A percentile compares a stretch with the other conserved stretches of the same genome.
Conservation (phyloP, 2,329 filamentous ascomycete genomes). For the Emmonsiellopsis sp. region DNA sequence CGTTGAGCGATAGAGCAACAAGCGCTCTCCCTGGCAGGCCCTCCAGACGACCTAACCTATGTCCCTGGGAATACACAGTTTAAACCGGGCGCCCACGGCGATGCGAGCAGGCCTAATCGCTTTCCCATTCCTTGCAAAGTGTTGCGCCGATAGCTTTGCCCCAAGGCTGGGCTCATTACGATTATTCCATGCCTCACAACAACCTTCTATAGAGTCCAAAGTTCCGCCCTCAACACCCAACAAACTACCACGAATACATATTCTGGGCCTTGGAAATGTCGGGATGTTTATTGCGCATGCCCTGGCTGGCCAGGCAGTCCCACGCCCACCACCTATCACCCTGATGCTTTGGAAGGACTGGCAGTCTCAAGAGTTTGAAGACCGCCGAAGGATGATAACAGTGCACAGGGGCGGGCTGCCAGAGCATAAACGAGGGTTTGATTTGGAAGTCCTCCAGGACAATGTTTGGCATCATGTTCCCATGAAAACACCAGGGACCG, state of each 20-base stretch:
- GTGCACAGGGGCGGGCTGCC: conserved; percentile 31
- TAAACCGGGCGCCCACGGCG: too few relatives aligned
- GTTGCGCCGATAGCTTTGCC: not conserved
- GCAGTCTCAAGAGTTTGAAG: conserved; percentile 36
- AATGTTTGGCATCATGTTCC: conserved; percentile 20
- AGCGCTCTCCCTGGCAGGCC: not conserved
- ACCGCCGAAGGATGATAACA: conserved; percentile 25
- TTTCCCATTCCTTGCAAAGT: not conserved
- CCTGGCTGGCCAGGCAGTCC: conserved; percentile 45
- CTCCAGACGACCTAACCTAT: not conserved
- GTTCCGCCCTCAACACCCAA: not conserved
- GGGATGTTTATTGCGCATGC: conserved; percentile 70
- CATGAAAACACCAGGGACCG: not conserved
- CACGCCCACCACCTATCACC: conserved; percentile 61
- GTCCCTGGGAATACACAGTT: not conserved
- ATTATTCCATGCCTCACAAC: not conserved
- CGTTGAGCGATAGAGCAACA: too few relatives aligned
- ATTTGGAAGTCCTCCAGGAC: conserved; percentile 30
- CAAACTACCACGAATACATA: conserved; percentile 47
- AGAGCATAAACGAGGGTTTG: conserved; percentile 34
- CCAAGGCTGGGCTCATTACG: not conserved
- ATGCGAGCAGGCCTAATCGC: not conserved
- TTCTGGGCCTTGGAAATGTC: conserved; percentile 73
- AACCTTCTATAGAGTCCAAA: not conserved
- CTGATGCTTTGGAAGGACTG: conserved; percentile 52